A percentile compares a stretch with the other conserved stretches of the same genome.
phyloP scores from a whole-genome alignment of 805 yeast species.

The Priceomyces medius region DNA sequence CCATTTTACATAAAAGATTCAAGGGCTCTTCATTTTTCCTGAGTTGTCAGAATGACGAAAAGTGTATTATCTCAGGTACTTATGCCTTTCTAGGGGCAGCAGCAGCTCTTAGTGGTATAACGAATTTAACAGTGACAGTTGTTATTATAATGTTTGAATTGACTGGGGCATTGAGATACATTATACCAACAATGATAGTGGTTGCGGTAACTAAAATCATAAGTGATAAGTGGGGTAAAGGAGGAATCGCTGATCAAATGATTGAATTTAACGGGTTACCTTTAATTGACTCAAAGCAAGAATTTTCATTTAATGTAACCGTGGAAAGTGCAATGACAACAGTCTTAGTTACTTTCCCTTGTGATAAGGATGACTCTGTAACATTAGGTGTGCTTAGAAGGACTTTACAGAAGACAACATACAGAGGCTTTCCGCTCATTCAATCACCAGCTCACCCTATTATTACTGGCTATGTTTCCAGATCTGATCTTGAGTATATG shows the following conservation, averaged over 20 bases:
- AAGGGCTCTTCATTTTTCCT: slow-evolving; percentile 35
- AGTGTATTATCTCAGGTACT: slow-evolving; percentile 86
- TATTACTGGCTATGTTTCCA: slow-evolving; percentile 46
- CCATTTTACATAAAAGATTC: slow-evolving; percentile 33
- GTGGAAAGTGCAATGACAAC: slow-evolving; percentile 63
- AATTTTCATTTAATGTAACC: slow-evolving; percentile 47
- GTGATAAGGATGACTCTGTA: slow-evolving; percentile 24
- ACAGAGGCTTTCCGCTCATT: slow-evolving; percentile 57
- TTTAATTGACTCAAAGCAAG: slow-evolving; percentile 69
- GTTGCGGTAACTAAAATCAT: slow-evolving; percentile 84
- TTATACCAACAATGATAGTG: slow-evolving; percentile 94
- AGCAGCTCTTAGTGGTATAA: slow-evolving; percentile 90
- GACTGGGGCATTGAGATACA: slow-evolving; percentile 90
- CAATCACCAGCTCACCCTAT: slow-evolving; percentile 33
- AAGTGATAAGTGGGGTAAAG: slow-evolving; percentile 65
- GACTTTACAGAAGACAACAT: slow-evolving; percentile 32
- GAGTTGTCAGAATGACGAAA: slow-evolving; percentile 31
- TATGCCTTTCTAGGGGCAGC: slow-evolving; percentile 97
- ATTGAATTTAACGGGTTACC: slow-evolving; percentile 88
- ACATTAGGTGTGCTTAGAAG: slow-evolving; percentile 31
- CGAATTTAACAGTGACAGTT: slow-evolving; percentile 87
- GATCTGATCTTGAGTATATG: slow-evolving; percentile 38
- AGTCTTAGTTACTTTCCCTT: slow-evolving; percentile 36
- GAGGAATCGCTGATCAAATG: slow-evolving; percentile 96
- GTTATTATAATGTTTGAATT: slow-evolving; percentile 94